Evolutionary conservation across 2,329 filamentous ascomycete genomes (phyloP).

Genomic region (Clonostachys rosea): DNA sequence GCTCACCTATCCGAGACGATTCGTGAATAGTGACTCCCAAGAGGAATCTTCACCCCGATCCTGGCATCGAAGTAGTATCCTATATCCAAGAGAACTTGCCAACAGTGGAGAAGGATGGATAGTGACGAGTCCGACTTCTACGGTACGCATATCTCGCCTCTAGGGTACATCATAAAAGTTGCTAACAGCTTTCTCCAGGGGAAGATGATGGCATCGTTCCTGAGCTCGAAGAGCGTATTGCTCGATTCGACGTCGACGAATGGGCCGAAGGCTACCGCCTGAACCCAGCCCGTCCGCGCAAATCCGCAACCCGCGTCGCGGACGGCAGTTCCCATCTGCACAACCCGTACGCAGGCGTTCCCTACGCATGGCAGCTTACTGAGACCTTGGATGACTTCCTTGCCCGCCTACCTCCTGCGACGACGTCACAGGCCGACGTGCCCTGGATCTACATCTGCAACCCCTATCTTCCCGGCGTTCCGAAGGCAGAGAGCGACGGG

Average conservation of each 20-base stretch:
- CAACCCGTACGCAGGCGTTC: slow-evolving; percentile 54
- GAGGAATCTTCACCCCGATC: too few species aligned
- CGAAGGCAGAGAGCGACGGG: slow-evolving; percentile 22
- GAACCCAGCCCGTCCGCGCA: slow-evolving; percentile 17
- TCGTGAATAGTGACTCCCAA: too few species aligned
- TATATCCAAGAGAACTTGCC: too few species aligned
- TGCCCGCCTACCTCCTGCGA: slow-evolving; percentile 61
- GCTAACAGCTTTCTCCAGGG: slow-evolving; percentile 18
- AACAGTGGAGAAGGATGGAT: slow-evolving; percentile 20
- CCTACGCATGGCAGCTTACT: slow-evolving; percentile 55
- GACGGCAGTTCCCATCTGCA: slow-evolving; percentile 17
- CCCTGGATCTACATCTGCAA: slow-evolving; percentile 74
- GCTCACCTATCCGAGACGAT: too few species aligned
- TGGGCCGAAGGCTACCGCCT: slow-evolving; percentile 30
- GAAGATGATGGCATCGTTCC: slow-evolving; percentile 47
- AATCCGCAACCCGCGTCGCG: slow-evolving; percentile 18
- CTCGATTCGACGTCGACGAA: slow-evolving; percentile 39
- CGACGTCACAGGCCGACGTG: slow-evolving; percentile 41
- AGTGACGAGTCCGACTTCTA: slow-evolving; percentile 53
- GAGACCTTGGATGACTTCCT: slow-evolving; percentile 66
- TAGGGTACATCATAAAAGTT: neutral
- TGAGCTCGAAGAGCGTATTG: slow-evolving; percentile 42
- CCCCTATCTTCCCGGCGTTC: slow-evolving; percentile 41
- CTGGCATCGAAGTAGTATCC: too few species aligned
- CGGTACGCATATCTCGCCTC: slow-evolving; percentile 25